These are phyloP conservation scores for Fusarium marasasianum DNA, from an alignment of 2,329 filamentous ascomycete genomes.

Conservation along the genomic window DNA sequence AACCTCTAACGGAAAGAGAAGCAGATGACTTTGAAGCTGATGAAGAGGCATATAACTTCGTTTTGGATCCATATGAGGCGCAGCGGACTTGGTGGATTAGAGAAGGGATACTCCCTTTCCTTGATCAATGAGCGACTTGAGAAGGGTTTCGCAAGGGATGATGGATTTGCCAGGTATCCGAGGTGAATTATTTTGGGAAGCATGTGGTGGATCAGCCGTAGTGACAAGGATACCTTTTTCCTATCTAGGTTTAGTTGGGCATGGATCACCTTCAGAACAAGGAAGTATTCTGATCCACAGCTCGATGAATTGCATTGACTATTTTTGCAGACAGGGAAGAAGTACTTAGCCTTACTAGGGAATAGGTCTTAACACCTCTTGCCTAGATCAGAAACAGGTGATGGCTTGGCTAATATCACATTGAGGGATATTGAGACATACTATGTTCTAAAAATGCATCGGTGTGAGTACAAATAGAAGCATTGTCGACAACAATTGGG, in stretches of 20 bases:
- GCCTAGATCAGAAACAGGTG: not conserved
- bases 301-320: not conserved
- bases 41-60: not conserved
- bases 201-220: not conserved
- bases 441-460: not conserved
- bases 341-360: not conserved
- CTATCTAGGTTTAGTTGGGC: not conserved
- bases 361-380: not conserved
- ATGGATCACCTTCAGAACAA: not conserved
- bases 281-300: not conserved
- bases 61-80: not conserved
- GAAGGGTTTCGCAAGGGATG: fast-evolving
- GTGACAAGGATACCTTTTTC: not conserved
- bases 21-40: not conserved
- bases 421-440: not conserved
- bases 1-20: fast-evolving
- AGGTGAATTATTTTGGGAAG: not conserved
- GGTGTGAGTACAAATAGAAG: not conserved
- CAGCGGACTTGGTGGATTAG: not conserved
- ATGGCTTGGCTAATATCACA: fast-evolving
- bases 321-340: not conserved
- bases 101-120: not conserved
- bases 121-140: not conserved
- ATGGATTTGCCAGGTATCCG: too few relatives aligned
- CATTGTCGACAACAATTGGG: not conserved